These are phyloP conservation scores for Colletotrichum sp. DNA, from an alignment of 2,329 filamentous ascomycete species.

Conservation along the genomic window DNA sequence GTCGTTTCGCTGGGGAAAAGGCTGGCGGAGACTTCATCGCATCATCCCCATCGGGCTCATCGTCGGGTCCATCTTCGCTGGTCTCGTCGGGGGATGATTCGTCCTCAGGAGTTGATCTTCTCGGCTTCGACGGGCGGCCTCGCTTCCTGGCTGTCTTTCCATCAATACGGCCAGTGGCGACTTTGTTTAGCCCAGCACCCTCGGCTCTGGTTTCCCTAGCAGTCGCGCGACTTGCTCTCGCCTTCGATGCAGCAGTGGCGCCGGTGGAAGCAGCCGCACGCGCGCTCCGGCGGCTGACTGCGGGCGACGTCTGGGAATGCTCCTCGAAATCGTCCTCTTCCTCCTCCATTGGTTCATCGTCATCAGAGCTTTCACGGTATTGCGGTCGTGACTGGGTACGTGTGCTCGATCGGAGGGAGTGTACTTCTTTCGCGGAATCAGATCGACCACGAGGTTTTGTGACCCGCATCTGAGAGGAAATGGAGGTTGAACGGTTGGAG, in stretches of 20 bases:
- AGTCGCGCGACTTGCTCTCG: background rate
- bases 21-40: background rate
- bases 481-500: background rate
- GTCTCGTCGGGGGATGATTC: background rate
- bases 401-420: background rate
- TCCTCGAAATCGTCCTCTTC: conserved; percentile 1
- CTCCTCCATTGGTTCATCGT: background rate
- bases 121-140: background rate
- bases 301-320: background rate
- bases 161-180: background rate
- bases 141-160: background rate
- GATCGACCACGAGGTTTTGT: background rate
- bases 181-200: background rate
- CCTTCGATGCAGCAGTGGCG: background rate
- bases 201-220: background rate
- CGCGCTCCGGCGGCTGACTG: background rate
- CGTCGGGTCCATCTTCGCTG: background rate
- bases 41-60: background rate
- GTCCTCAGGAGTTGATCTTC: background rate
- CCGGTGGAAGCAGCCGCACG: background rate
- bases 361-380: background rate
- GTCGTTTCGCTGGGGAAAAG: background rate
- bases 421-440: background rate
- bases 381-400: background rate
- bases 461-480: background rate